Evolutionary conservation across 192 early-diverging fungal species (phyloP), one percentile per base, ranked within the genome.

Genomic region (Thamnidium elegans): DNA sequence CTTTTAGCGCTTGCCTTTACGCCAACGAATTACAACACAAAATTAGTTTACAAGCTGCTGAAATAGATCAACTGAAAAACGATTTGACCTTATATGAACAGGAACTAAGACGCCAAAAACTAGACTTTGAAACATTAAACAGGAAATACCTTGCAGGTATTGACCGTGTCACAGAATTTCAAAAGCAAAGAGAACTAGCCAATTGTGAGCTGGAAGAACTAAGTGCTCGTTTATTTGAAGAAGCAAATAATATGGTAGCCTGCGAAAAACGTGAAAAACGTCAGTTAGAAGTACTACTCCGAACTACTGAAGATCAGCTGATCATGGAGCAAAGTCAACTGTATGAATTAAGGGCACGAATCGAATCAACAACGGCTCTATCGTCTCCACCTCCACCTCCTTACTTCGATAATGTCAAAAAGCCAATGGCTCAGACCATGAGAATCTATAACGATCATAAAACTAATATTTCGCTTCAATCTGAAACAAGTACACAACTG

Each of bases 141-240:
- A 79, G 86, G 58, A 92, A 90, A 63, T 84, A 89, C 32, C 78
- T 89, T 9, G 89, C 89, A 60, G 89, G 89, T 72, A 86, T 96
- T 43, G 87, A 93, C 58, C 84, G 86, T 68, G 85, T 87, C 0
- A 87, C 88, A 1, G 91, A 95, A 65, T 79, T 96, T 58, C 90
- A 93, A 53, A 83, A 89, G 56, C 87, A 89, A 54, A 95, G 92
- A 54, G 92, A 96, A 62, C 76, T 89, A 21, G 84, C 97, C 7
- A 90, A 97, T 74, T 82, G 85, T 11, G 96, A 98, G 72, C 79
- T 98, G 7, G 96, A 96, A 65, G 94, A 96, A 44, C 79, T 98
- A 23, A 93, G 90, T 19, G 77, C 84, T 21, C 84, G 83, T 44
- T 74, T 98, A 19, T 94, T 98, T 71, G 92, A 94, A 62, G 90